Conservation (phyloP, 208 protist genomes). For the Leishmania amazonensis region DNA sequence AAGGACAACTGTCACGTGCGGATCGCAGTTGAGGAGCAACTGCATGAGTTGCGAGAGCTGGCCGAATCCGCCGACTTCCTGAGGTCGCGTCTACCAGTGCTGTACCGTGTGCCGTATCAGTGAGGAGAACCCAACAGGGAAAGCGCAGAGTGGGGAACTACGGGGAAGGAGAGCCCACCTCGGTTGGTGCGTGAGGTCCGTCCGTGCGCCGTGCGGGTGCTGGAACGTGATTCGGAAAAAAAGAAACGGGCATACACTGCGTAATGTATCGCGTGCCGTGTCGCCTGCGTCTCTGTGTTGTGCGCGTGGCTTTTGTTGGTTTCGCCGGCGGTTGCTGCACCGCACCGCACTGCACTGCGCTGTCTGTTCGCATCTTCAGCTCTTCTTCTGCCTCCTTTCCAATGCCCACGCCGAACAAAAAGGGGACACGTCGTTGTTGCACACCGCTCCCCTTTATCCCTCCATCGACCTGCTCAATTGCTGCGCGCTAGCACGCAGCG, state of each 20-base stretch:
- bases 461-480: not conserved
- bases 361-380: not conserved
- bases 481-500: not conserved
- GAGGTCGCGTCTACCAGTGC: constrained; percentile 37
- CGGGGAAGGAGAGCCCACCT: not conserved
- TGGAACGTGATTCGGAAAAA: not conserved
- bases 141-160: not conserved
- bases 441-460: not conserved
- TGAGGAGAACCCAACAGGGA: not conserved
- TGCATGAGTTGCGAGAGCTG: constrained; percentile 40
- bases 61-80: constrained; percentile 38
- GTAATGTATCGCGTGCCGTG: not conserved
- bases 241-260: not conserved
- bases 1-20: constrained; percentile 18
- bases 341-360: not conserved
- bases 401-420: too few relatives aligned
- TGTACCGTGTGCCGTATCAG: constrained; percentile 41
- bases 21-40: constrained; percentile 11
- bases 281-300: not conserved
- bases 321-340: not conserved
- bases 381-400: not conserved
- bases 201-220: not conserved
- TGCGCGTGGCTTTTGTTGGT: not conserved
- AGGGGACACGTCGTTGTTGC: too few relatives aligned
- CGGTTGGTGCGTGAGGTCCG: not conserved